Conservation (phyloP, 176 grass and related monocot species). For the Pontederia paniculata region DNA sequence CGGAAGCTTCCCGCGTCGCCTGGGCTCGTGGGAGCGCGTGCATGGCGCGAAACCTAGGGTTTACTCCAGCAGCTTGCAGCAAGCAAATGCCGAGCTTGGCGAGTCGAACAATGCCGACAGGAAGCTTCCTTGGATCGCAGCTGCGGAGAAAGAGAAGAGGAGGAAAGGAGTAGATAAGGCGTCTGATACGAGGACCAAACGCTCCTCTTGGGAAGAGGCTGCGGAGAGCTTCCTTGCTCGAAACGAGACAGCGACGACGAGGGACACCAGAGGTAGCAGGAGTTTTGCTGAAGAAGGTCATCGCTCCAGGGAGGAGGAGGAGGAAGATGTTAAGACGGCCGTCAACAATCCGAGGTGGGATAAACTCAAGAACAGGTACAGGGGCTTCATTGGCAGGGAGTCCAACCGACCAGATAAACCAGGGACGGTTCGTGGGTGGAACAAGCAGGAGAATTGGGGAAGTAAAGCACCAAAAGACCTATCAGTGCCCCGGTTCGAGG, state of each 20-base stretch:
- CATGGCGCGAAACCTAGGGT: slow-evolving; percentile 24
- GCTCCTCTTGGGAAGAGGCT: slow-evolving; percentile 68
- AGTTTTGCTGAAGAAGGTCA: slow-evolving; percentile 12
- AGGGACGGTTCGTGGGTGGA: slow-evolving; percentile 41
- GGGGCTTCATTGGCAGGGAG: slow-evolving; percentile 17
- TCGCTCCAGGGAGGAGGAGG: slow-evolving; percentile 13
- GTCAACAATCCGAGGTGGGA: slow-evolving; percentile 50
- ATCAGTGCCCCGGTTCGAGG: slow-evolving; percentile 24
- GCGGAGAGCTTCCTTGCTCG: slow-evolving; percentile 61
- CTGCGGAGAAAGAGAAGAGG: background rate
- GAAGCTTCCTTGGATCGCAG: slow-evolving; percentile 43
- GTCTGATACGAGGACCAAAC: slow-evolving; percentile 14
- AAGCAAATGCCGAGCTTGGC: slow-evolving; percentile 2
- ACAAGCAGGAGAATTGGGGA: slow-evolving; percentile 62
- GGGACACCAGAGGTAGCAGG: slow-evolving; percentile 14
- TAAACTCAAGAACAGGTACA: slow-evolving; percentile 45
- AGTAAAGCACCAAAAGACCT: slow-evolving; percentile 53
- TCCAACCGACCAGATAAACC: slow-evolving; percentile 25
- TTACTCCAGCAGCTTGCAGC: slow-evolving; percentile 35
- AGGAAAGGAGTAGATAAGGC: slow-evolving; percentile 10
- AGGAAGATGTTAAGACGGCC: slow-evolving; percentile 22
- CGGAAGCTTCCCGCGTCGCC: slow-evolving; percentile 2
- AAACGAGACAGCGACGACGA: slow-evolving; percentile 19
- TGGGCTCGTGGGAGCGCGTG: background rate
- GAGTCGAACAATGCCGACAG: slow-evolving; percentile 8